Evolutionary conservation across 192 early-diverging fungal genomes (phyloP), one percentile per base, ranked within the genome.

Genomic region (Rhizoclosmatium sp.): DNA sequence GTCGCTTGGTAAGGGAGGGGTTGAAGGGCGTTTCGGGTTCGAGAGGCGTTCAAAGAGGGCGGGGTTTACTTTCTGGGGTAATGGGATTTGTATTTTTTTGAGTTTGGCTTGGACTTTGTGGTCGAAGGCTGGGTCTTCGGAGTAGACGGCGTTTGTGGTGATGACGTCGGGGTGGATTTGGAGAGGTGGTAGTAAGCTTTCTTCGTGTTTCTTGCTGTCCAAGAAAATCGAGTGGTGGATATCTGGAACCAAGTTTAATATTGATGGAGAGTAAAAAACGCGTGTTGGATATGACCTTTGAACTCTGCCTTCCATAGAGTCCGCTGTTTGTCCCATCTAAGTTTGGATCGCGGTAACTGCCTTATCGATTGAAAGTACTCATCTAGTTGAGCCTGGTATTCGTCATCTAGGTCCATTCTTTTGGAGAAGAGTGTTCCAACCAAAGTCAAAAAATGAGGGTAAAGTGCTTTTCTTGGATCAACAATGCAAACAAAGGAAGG

Each of bases 321-420:
- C 9, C 65, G 16, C 56, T 80, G 79, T 56, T 80, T 80, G n/a
- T 75, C 66, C 79, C 79, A 80, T 46, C 21, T 19, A 39, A 80
- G 67, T 47, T 75, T 80, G 12, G 79, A 60, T 10, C 19, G 16
- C 14, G 79, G 79, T 19, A 78, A 58, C 41, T 51, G 49, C 12
- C 59, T 44, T n/a, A 46, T 56, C n/a, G 23, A 65, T 39, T 19
- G 46, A 31, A 71, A 48, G 62, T 74, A 80, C 2, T 47, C n/a
- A 19, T 71, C 69, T 45, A 74, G 59, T 47, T 71, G 70, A 16
- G 31, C 49, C 61, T 80, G 47, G 61, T 80, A 80, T n/a, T 75
- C 72, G 42, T 75, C 72, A 68, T 68, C 69, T 49, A 71, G 48
- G 3, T 42, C 23, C 44, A 14, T 47, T 71, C 69, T 71, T 69